Evolutionary conservation across 2,329 filamentous ascomycete genomes (phyloP), one percentile per base, ranked within the genome.

Genomic region (Coniochaeta sp.): DNA sequence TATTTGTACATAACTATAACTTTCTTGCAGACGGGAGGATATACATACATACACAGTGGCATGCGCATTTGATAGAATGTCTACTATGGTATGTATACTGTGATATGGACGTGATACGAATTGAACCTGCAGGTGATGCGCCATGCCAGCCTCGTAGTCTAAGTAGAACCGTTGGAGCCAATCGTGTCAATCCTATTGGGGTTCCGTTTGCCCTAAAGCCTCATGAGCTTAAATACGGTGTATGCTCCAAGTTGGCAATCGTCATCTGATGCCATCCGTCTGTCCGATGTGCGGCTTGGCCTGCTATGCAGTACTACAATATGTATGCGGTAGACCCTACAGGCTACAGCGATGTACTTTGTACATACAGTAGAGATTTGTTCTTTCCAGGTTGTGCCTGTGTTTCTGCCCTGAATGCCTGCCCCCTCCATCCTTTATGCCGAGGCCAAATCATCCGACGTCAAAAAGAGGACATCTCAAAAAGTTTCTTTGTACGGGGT

Each of bases 191-290:
- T 16, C 5, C 22, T 14, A 28, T n/a, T n/a, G 47, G 56, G 28
- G 22, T 60, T 62, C 62, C 62, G 36, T 63, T 61, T 58, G 57
- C 60, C 62, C 62, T 63, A 63, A 63, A 33, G 47, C 62, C 62
- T 60, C 62, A 60, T 60, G 26, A 52, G 47, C 47, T 52, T 52
- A 52, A 52, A 52, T 16, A 52, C 24, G n/a, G 24, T 52, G 47
- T 24, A 52, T 24, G 26, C 31, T n/a, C n/a, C 47, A 12, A n/a
- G 22, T 22, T 9, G 24, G 24, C n/a, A n/a, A n/a, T 2, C 24
- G 47, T 52, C 47, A 52, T 52, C 47, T 52, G 47, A 26, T 17
- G 14, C 47, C 47, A 52, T 61, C 59, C 59, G 34, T 56, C 59
- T 61, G 59, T 55, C 59, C 59, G 59, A n/a, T 54, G 6, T 40